These are phyloP conservation scores for Mortierella sp. DNA, from an alignment of 371 early-diverging fungal species.

Conservation along the genomic window DNA sequence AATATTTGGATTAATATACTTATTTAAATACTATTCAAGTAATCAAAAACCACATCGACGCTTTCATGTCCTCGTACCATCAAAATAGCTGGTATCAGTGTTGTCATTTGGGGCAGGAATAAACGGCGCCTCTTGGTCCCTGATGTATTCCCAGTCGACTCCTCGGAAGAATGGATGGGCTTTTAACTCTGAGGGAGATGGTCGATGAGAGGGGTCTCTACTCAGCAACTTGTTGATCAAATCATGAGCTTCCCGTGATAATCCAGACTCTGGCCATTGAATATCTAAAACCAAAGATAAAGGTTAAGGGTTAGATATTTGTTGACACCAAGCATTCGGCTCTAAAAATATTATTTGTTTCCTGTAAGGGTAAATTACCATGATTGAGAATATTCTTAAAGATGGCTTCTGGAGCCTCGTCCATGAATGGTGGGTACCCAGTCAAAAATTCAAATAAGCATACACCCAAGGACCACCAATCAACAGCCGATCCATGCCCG, in stretches of 20 bases:
- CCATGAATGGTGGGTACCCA: slow-evolving; percentile 92
- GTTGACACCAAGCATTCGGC: no score
- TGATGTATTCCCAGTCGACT: slow-evolving; percentile 80
- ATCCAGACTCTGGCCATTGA: slow-evolving; percentile 73
- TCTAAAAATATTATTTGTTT: not conserved
- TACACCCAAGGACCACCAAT: slow-evolving; percentile 97
- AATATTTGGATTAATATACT: not conserved
- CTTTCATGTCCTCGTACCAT: slow-evolving; percentile 51
- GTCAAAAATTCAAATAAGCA: slow-evolving; percentile 90
- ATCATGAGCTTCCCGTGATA: slow-evolving; percentile 75
- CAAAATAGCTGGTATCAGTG: slow-evolving; percentile 88
- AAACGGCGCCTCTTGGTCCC: slow-evolving; percentile 78
- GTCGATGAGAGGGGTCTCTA: slow-evolving; percentile 76
- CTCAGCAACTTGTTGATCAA: slow-evolving; percentile 79
- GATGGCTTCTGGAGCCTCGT: slow-evolving; percentile 83
- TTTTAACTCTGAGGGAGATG: slow-evolving; percentile 72
- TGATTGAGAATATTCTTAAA: slow-evolving; percentile 87
- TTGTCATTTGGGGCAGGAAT: slow-evolving; percentile 79
- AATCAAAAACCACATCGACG: not conserved
- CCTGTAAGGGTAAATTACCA: slow-evolving; percentile 21
- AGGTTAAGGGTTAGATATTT: slow-evolving; percentile 29
- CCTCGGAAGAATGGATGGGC: slow-evolving; percentile 81
- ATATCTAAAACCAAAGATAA: slow-evolving; percentile 50
- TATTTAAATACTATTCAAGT: no score
- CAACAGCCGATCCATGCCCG: slow-evolving; percentile 84